Percentiles rank a stretch among this genome's conserved stretches.
Conservation (phyloP, 371 early-diverging fungal species). For the Mucor indicus region DNA sequence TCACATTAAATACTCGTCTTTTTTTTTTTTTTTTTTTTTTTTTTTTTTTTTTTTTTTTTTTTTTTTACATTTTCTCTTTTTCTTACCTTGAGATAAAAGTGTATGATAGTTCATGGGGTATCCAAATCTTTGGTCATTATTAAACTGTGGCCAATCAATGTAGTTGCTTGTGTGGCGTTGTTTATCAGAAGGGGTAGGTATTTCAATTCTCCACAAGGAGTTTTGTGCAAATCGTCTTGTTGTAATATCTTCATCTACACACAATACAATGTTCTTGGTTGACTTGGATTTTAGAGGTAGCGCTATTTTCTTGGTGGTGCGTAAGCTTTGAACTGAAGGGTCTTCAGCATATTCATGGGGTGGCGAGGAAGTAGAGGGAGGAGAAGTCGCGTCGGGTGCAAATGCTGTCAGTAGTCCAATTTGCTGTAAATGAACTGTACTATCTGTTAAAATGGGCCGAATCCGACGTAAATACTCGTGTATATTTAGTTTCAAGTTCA, state of each 20-base stretch:
- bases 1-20: background rate
- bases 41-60: background rate
- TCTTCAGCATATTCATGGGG: too few relatives aligned
- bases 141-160: slow-evolving; percentile 3
- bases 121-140: background rate
- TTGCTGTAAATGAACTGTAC: slow-evolving; percentile 35
- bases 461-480: slow-evolving; percentile 32
- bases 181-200: slow-evolving; percentile 8
- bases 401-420: slow-evolving; percentile 17
- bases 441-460: slow-evolving; percentile 28
- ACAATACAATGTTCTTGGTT: slow-evolving; percentile 16
- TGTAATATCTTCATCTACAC: slow-evolving; percentile 19
- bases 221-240: background rate
- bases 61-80: background rate
- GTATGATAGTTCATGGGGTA: too few relatives aligned
- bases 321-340: background rate
- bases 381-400: too few relatives aligned
- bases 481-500: slow-evolving; percentile 23
- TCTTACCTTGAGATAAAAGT: too few relatives aligned
- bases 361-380: background rate
- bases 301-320: background rate
- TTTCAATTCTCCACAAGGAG: slow-evolving; percentile 14
- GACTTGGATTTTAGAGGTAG: background rate
- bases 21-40: background rate
- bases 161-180: background rate